A percentile compares a stretch with the other conserved stretches of the same genome.
Conservation (phyloP, 768 basidiomycete species). For the Tulasnella sp. region DNA sequence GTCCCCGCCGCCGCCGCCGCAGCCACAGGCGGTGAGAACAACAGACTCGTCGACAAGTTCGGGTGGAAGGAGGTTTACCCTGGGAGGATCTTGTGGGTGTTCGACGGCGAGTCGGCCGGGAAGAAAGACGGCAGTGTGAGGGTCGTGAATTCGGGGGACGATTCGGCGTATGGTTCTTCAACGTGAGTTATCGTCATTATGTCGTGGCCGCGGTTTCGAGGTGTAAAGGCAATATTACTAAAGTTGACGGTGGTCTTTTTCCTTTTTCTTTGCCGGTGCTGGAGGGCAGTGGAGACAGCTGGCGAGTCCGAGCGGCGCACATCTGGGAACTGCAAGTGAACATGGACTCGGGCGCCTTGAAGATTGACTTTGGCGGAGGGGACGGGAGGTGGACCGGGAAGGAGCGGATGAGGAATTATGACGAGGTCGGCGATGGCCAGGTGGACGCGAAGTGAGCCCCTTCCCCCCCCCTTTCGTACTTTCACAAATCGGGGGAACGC, state of each 20-base stretch:
- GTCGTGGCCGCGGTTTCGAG: background rate
- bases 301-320: constrained; percentile 60
- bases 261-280: background rate
- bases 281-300: constrained; percentile 77
- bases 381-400: constrained; percentile 54
- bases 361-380: constrained; percentile 62
- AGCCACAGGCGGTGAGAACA: constrained; percentile 26
- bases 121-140: constrained; percentile 62
- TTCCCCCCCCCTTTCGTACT: background rate
- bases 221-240: background rate
- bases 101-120: constrained; percentile 50
- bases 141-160: constrained; percentile 51
- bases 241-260: background rate
- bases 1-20: background rate
- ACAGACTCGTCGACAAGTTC: constrained; percentile 47
- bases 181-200: constrained; percentile 39
- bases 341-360: constrained; percentile 46
- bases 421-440: constrained; percentile 19
- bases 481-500: background rate
- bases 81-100: constrained; percentile 64
- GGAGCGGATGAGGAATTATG: constrained; percentile 52
- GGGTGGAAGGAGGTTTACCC: constrained; percentile 66
- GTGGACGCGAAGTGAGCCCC: background rate
- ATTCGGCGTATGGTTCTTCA: constrained; percentile 53
- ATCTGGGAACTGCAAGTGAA: constrained; percentile 64